phyloP scores from a whole-genome alignment of 2,329 filamentous ascomycete species.

The Aspergillus costaricaensis region DNA sequence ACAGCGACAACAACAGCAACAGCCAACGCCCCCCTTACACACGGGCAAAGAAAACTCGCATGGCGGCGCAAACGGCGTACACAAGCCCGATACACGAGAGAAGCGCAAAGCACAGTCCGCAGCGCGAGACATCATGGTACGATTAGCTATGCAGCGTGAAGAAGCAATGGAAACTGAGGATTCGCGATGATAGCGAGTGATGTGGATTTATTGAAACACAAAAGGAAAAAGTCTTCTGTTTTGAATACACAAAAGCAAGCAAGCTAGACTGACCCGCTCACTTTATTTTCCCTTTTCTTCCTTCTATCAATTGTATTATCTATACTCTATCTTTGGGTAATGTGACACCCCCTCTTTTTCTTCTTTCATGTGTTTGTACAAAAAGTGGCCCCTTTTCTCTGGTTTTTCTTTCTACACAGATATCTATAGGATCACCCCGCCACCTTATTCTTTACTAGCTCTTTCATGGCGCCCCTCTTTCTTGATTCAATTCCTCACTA shows the following conservation, averaged over 20 bases:
- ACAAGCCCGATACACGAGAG: conserved; percentile 21
- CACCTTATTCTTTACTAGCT: not conserved
- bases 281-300: not conserved
- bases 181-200: conserved; percentile 16
- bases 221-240: too few species aligned
- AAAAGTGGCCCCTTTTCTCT: not conserved
- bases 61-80: not conserved
- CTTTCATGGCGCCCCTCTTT: not conserved
- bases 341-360: not conserved
- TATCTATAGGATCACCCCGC: too few species aligned
- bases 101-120: conserved; percentile 38
- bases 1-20: not conserved
- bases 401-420: not conserved
- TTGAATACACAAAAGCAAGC: not conserved
- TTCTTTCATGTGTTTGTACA: not conserved
- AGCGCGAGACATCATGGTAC: conserved; percentile 37
- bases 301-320: conserved; percentile 19
- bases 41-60: conserved; percentile 18
- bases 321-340: not conserved
- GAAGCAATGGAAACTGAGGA: conserved; percentile 40
- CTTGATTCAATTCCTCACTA: not conserved
- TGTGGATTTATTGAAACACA: not conserved
- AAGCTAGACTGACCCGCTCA: not conserved
- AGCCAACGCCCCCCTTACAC: not conserved
- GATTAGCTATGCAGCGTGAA: conserved; percentile 42